phyloP scores from a whole-genome alignment of 352 stramenopile species.

The Phytophthora citricola region DNA sequence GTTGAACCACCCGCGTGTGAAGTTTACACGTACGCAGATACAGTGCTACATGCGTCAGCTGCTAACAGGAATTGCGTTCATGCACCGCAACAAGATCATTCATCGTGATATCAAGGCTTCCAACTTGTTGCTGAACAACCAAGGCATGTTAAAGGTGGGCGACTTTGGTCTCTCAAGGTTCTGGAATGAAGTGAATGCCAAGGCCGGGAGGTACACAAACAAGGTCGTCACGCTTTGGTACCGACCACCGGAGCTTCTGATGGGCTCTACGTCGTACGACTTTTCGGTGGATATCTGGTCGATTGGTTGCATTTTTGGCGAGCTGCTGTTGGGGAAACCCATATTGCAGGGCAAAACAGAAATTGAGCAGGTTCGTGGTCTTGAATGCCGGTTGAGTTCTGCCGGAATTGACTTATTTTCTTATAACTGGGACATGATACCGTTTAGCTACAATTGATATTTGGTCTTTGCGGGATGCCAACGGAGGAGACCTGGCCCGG shows the following conservation, averaged over 20 bases:
- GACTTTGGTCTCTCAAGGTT: conserved; percentile 87
- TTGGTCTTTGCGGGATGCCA: conserved; percentile 76
- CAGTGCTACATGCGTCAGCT: conserved; percentile 91
- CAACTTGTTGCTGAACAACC: conserved; percentile 86
- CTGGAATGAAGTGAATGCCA: conserved; percentile 88
- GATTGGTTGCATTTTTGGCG: conserved; percentile 89
- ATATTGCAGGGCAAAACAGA: conserved; percentile 86
- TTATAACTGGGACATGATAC: too few relatives aligned
- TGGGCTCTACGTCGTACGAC: conserved; percentile 93
- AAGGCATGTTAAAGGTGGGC: conserved; percentile 84
- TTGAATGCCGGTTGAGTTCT: neutral
- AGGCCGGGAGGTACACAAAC: conserved; percentile 91
- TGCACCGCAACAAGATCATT: conserved; percentile 91
- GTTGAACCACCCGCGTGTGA: conserved; percentile 84
- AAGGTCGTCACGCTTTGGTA: conserved; percentile 97
- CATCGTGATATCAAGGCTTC: conserved; percentile 90
- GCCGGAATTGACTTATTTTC: too few relatives aligned
- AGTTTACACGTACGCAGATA: conserved; percentile 86
- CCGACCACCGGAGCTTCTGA: conserved; percentile 91
- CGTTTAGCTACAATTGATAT: conserved; percentile 76
- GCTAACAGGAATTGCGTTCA: conserved; percentile 83
- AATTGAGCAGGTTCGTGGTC: conserved; percentile 71
- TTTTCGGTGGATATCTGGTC: conserved; percentile 96
- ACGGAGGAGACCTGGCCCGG: conserved; percentile 84
- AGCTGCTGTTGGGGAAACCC: conserved; percentile 80